Base-by-base conservation (phyloP, 129 eudicot species). In the Kitagawia praeruptora region DNA sequence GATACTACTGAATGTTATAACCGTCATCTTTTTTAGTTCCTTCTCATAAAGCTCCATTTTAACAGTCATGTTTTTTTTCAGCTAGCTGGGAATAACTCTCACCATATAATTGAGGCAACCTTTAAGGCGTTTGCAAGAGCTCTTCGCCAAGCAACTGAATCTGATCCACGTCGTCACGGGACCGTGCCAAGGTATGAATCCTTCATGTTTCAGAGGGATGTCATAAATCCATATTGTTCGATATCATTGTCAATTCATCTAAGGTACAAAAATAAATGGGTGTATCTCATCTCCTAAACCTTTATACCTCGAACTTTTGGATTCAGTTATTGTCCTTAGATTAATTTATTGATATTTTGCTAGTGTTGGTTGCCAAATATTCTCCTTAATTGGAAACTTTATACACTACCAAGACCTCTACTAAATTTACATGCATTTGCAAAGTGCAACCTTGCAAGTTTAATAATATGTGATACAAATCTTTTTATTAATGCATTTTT, bases 121-220 rank as follows among this genome's bases (percentile, higher is more conserved):
- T 95, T 90, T 80, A 95, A 95, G 84, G 98, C 97, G 31, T 94
- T 94, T 81, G 98, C 97, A 38, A 94, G 98, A 84, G 98, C 98
- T 79, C 97, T 95, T 70, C 88, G 98, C 80, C 96, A 92, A 85
- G 98, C 98, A 75, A 91, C 96, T 21, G 98, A 94, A 81, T 89
- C 86, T 71, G 98, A 94, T 78, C 88, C 87, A 39, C 92, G 96
- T 12, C 97, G 97, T 67, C 89, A 75, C 70, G 96, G 92, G 77
- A 89, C 91, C 41, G 86, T 94, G 28, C 97, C 96, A 69, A 91
- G 97, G 98, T 88, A 78, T 75, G 88, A 4, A 74, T 23, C 10
- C 10, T 67, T 1, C 73, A 67, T 67, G 23, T 70, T 74, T 31
- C 37, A 47, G 16, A 73, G 18, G 78, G 2, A 79, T n/a, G 72